phyloP scores from a whole-genome alignment of 805 yeast genomes.

The Myxozyma lipomycoides region DNA sequence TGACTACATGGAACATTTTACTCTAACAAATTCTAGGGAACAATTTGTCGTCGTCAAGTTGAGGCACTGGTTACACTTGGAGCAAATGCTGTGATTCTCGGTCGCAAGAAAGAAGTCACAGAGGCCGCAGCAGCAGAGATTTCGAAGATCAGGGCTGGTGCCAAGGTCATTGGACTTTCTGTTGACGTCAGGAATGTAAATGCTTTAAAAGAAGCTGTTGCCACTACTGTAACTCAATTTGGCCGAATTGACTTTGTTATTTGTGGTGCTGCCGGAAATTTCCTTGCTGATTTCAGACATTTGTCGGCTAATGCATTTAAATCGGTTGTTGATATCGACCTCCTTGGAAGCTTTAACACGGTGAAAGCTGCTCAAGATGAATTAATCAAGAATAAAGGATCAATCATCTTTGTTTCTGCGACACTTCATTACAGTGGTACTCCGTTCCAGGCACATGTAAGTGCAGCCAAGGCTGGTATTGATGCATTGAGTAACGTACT shows the following conservation, averaged over 20 bases:
- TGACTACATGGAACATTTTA: not conserved
- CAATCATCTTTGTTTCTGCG: constrained; percentile 70
- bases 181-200: constrained; percentile 73
- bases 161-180: constrained; percentile 67
- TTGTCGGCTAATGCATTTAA: constrained; percentile 83
- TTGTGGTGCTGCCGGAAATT: constrained; percentile 97
- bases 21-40: constrained; percentile 47
- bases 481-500: constrained; percentile 80
- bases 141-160: constrained; percentile 51
- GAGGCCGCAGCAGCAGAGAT: constrained; percentile 65
- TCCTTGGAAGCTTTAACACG: constrained; percentile 81
- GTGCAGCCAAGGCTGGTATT: constrained; percentile 94
- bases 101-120: constrained; percentile 69
- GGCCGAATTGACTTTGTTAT: constrained; percentile 84
- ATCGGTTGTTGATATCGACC: constrained; percentile 79
- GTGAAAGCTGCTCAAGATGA: constrained; percentile 74
- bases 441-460: constrained; percentile 84
- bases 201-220: constrained; percentile 60
- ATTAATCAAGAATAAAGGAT: constrained; percentile 62
- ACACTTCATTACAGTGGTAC: constrained; percentile 81
- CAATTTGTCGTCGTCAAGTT: constrained; percentile 87
- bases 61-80: constrained; percentile 82
- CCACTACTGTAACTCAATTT: constrained; percentile 57
- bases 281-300: constrained; percentile 71
- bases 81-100: constrained; percentile 80